phyloP scores from a whole-genome alignment of 2,329 filamentous ascomycete genomes.

The Exophiala xenobiotica region DNA sequence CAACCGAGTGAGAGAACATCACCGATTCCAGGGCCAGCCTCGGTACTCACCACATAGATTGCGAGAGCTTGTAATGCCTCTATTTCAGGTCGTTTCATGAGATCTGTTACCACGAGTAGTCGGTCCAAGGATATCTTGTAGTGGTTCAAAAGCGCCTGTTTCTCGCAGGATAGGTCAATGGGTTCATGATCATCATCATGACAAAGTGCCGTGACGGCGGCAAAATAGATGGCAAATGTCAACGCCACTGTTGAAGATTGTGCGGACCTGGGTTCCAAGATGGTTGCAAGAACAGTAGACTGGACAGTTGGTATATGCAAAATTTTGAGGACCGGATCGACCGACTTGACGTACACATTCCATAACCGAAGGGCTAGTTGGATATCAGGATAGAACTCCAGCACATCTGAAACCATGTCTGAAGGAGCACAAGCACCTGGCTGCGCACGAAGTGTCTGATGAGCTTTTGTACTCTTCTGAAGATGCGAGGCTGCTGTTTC shows the following conservation, averaged over 20 bases:
- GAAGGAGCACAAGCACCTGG: not conserved
- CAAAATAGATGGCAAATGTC: slow-evolving; percentile 37
- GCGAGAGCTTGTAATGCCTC: slow-evolving; percentile 59
- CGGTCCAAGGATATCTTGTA: slow-evolving; percentile 25
- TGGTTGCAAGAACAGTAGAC: slow-evolving; percentile 27
- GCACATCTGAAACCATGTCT: slow-evolving; percentile 1
- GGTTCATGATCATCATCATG: slow-evolving; percentile 29
- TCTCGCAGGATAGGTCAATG: slow-evolving; percentile 26
- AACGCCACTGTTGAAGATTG: slow-evolving; percentile 31
- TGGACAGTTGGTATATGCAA: slow-evolving; percentile 28
- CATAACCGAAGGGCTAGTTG: slow-evolving; percentile 24
- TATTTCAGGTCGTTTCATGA: slow-evolving; percentile 44
- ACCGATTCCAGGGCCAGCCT: not conserved
- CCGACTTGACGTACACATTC: slow-evolving; percentile 31
- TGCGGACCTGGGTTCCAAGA: slow-evolving; percentile 29
- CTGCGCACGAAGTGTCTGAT: not conserved
- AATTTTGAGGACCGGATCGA: slow-evolving; percentile 32
- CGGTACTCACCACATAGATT: slow-evolving; percentile 46
- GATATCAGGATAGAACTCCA: slow-evolving; percentile 11
- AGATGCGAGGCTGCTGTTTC: not conserved
- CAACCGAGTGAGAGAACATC: not conserved
- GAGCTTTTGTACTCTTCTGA: not conserved
- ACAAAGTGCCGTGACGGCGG: slow-evolving; percentile 33
- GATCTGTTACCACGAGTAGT: slow-evolving; percentile 22
- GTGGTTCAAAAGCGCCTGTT: slow-evolving; percentile 24